Percentiles rank a stretch among this genome's conserved stretches.
phyloP scores from a whole-genome alignment of 208 protist species.

The Vickermania spadyakhi region DNA sequence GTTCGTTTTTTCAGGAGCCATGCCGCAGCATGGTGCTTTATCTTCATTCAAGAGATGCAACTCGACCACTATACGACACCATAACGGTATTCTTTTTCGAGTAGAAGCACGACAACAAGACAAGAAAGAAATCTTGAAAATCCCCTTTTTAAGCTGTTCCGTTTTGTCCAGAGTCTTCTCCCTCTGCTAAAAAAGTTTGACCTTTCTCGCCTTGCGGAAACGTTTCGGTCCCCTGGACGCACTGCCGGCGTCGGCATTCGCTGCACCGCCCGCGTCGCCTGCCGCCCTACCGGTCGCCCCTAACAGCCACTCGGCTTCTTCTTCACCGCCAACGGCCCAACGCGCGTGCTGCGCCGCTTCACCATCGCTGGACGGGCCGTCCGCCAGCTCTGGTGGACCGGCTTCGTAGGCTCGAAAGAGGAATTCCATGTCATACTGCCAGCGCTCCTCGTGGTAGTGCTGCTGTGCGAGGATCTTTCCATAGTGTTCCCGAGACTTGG shows the following conservation, averaged over 20 bases:
- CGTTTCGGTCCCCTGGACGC: conserved; percentile 70
- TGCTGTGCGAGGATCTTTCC: conserved; percentile 79
- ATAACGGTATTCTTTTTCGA: no score
- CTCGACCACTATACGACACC: no score
- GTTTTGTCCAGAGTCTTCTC: no score
- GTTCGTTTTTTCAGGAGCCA: no score
- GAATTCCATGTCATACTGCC: conserved; percentile 87
- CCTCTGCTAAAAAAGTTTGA: conserved; percentile 85
- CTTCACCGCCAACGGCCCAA: background rate
- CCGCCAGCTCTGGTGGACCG: conserved; percentile 70
- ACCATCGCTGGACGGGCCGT: conserved; percentile 55
- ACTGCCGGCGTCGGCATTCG: conserved; percentile 22
- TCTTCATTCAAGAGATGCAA: no score
- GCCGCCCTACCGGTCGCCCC: background rate
- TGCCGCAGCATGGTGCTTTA: no score
- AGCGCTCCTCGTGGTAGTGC: conserved; percentile 81
- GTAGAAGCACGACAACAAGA: background rate
- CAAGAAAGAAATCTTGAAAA: background rate
- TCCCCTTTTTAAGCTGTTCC: no score
- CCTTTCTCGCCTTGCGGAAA: conserved; percentile 84
- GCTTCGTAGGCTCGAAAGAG: conserved; percentile 81
- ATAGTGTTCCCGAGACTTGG: conserved; percentile 66
- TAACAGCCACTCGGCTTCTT: background rate
- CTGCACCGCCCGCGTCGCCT: conserved; percentile 14
- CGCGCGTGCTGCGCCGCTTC: conserved; percentile 55